phyloP scores from a whole-genome alignment of 108 stramenopile genomes.

The Skeletonema marinoi region DNA sequence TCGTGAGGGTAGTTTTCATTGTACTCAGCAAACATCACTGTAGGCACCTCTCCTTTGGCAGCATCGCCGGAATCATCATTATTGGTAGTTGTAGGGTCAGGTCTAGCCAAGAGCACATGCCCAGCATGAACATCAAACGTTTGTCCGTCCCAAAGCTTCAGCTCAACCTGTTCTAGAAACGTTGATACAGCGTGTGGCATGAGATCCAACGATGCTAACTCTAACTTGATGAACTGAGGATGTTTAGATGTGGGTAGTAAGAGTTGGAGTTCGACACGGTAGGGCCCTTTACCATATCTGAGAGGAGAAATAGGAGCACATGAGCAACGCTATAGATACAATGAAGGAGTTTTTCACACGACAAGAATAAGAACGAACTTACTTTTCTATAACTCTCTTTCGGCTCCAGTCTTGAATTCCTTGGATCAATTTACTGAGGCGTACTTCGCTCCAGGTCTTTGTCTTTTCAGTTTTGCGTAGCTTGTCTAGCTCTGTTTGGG shows the following conservation, averaged over 20 bases:
- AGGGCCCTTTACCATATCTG: conserved; percentile 60
- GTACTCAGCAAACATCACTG: conserved; percentile 76
- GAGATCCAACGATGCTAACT: conserved; percentile 57
- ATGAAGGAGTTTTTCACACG: neutral
- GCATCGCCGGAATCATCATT: conserved; percentile 11
- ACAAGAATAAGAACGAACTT: neutral
- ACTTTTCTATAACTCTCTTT: conserved; percentile 20
- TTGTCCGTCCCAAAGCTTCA: conserved; percentile 69
- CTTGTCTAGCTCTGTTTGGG: neutral
- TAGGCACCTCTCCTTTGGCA: conserved; percentile 40
- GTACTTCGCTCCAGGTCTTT: neutral
- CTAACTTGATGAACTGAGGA: conserved; percentile 48
- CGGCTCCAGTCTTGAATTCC: conserved; percentile 12
- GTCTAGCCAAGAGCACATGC: conserved; percentile 68
- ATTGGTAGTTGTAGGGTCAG: conserved; percentile 11
- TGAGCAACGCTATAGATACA: neutral
- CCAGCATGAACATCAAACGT: conserved; percentile 64
- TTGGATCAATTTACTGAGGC: conserved; percentile 2
- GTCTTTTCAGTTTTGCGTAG: conserved; percentile 1
- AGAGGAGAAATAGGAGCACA: neutral
- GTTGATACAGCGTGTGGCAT: conserved; percentile 78
- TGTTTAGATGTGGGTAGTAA: conserved; percentile 8
- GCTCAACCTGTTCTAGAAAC: conserved; percentile 73
- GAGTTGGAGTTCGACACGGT: conserved; percentile 56
- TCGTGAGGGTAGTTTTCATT: conserved; percentile 62